Percentiles rank a stretch among this genome's conserved stretches.
Conservation (phyloP, 2,329 filamentous ascomycete species). For the Sarocladiaceae sp. region DNA sequence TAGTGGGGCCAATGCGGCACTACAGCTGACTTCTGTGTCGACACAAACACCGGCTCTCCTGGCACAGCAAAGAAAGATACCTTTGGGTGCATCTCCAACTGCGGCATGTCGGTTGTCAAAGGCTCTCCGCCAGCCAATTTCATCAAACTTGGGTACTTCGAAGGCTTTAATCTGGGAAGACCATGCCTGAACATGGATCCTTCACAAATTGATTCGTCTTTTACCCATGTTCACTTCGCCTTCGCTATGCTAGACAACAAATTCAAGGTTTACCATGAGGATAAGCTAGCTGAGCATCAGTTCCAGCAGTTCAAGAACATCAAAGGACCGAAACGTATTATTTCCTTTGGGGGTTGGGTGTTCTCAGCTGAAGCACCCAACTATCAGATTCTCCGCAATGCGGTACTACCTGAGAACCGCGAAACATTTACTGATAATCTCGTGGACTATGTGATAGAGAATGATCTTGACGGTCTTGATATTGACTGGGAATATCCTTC, state of each 20-base stretch:
- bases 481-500: constrained; percentile 45
- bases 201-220: neutral
- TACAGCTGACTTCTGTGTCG: constrained; percentile 33
- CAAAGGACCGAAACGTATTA: constrained; percentile 17
- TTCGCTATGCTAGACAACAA: constrained; percentile 10
- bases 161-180: constrained; percentile 13
- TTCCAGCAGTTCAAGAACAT: constrained; percentile 10
- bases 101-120: constrained; percentile 15
- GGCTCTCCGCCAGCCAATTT: constrained; percentile 10
- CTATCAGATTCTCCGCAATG: constrained; percentile 24
- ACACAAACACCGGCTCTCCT: constrained; percentile 10
- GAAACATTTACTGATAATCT: constrained; percentile 30
- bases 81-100: constrained; percentile 18
- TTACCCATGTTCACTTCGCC: constrained; percentile 7
- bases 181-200: constrained; percentile 15
- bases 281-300: neutral
- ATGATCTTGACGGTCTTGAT: constrained; percentile 38
- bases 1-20: constrained; percentile 37
- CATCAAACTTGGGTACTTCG: constrained; percentile 15
- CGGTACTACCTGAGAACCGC: constrained; percentile 29
- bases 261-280: neutral
- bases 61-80: constrained; percentile 11
- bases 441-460: constrained; percentile 32
- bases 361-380: constrained; percentile 22
- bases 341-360: constrained; percentile 33